Conservation (phyloP, 23 red algal genomes). For the Gracilaria gracilis region DNA sequence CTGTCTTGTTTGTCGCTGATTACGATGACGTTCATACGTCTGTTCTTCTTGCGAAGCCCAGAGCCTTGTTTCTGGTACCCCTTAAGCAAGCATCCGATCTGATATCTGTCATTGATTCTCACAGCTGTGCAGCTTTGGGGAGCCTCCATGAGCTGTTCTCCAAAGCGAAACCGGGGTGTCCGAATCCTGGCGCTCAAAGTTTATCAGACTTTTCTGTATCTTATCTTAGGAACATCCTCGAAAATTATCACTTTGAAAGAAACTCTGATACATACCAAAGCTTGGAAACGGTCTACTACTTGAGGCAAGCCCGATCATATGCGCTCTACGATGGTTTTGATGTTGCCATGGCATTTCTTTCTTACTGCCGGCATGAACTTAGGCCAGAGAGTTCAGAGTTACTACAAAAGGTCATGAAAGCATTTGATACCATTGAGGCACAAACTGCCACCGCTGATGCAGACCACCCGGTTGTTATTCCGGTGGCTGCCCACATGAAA, state of each 20-base stretch:
- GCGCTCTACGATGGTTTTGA: conserved; percentile 49
- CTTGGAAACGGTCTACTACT: conserved; percentile 32
- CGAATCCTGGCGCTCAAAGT: background rate
- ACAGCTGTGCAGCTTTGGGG: conserved; percentile 6
- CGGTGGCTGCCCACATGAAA: conserved; percentile 14
- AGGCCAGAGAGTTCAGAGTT: background rate
- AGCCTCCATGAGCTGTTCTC: background rate
- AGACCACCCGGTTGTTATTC: conserved; percentile 28
- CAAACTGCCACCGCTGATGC: background rate
- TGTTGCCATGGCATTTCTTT: conserved; percentile 32
- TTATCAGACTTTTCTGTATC: conserved; percentile 24
- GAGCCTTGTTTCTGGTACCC: conserved; percentile 42
- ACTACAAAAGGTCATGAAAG: conserved; percentile 16
- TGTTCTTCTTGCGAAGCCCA: conserved; percentile 42
- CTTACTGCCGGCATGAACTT: conserved; percentile 6
- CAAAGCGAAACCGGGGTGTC: background rate
- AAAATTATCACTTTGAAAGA: background rate
- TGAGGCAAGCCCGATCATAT: conserved; percentile 57
- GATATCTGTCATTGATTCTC: conserved; percentile 25
- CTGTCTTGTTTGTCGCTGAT: conserved; percentile 27
- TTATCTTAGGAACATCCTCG: conserved; percentile 7
- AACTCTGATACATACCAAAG: background rate
- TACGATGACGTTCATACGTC: conserved; percentile 30
- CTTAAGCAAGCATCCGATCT: conserved; percentile 26
- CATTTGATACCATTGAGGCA: background rate